Percentiles rank a stretch among this genome's conserved stretches.
Conservation (phyloP, 2,329 filamentous ascomycete species). For the Colletotrichum tamarilloi region DNA sequence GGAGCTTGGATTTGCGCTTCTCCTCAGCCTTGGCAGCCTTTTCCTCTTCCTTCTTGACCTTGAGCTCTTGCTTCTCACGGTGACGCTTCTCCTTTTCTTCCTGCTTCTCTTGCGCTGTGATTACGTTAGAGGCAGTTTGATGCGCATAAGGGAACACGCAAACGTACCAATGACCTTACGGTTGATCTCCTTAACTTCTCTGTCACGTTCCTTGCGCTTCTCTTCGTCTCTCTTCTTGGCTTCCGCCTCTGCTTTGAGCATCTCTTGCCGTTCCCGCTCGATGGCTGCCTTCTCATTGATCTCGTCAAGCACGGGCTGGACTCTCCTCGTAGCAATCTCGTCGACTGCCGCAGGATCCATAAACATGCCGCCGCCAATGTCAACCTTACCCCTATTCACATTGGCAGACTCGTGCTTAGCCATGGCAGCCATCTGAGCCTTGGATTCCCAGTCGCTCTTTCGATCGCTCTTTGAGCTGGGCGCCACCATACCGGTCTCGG, state of each 20-base stretch:
- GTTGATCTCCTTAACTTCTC: constrained; percentile 63
- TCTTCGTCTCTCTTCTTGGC: constrained; percentile 70
- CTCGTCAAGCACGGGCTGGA: constrained; percentile 87
- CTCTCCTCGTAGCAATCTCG: constrained; percentile 78
- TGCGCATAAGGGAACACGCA: too few species aligned
- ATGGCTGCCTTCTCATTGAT: constrained; percentile 83
- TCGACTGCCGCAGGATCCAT: constrained; percentile 84
- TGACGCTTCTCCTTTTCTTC: constrained; percentile 57
- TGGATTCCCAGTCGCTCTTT: constrained; percentile 84
- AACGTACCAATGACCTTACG: constrained; percentile 71
- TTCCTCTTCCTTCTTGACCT: constrained; percentile 61
- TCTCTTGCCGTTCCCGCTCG: constrained; percentile 74
- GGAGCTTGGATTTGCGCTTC: constrained; percentile 57
- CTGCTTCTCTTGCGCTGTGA: constrained; percentile 59
- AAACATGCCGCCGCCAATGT: constrained; percentile 84
- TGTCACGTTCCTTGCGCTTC: constrained; percentile 62
- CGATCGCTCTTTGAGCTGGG: constrained; percentile 78
- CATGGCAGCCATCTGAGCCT: constrained; percentile 77
- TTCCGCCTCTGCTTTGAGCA: constrained; percentile 72
- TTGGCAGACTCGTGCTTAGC: constrained; percentile 64
- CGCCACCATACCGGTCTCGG: constrained; percentile 79
- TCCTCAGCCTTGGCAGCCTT: constrained; percentile 65
- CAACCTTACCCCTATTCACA: constrained; percentile 63
- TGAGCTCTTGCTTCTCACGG: constrained; percentile 62
- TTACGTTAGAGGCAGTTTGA: not conserved